Evolutionary conservation across 257 asterid species (phyloP), one percentile per base, ranked within the genome.

Genomic region (Eustoma russellianum): DNA sequence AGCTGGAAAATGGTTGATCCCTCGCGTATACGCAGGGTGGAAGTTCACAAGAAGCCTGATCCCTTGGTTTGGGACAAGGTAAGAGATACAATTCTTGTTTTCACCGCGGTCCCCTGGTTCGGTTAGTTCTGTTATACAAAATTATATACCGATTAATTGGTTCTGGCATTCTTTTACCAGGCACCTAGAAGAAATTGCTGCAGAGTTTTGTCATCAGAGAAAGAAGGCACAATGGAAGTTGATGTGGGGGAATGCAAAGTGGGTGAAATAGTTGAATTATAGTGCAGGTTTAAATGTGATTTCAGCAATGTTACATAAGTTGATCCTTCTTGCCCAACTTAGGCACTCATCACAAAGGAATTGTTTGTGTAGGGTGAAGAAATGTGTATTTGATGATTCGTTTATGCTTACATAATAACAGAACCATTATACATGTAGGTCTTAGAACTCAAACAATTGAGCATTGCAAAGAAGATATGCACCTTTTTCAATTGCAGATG

Each of bases 141-240:
- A 13, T 15, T 6, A 18, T 38, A 38, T 3, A 38, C 43, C 7
- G 12, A 38, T 11, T 38, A 3, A 38, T 11, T 38, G 43, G 43
- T 38, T 38, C 5, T 38, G 43, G 7, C 12, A 33, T 33, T 11
- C 49, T 41, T 41, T 46, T 18, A 11, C 51, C 72, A 74, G 81
- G 50, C 73, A 46, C 79, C 73, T 7, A 71, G 81, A 41, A 72
- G 85, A 62, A 71, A 69, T 40, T 74, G 85, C 48, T 78, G 85
- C 67, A 75, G 66, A 67, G 45, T 75, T 0, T 64, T 78, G 60
- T 66, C 72, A n/a, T 60, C 64, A 17, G 33, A 53, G 28, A 63
- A 64, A 62, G 33, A 74, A 53, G 71, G 67, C 19, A 68, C 73
- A 19, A 8, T 74, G 44, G 48, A 50, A n/a, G 41, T 78, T 34